Conservation (phyloP, 2,329 filamentous ascomycete genomes). For the Aschersonia sp. region DNA sequence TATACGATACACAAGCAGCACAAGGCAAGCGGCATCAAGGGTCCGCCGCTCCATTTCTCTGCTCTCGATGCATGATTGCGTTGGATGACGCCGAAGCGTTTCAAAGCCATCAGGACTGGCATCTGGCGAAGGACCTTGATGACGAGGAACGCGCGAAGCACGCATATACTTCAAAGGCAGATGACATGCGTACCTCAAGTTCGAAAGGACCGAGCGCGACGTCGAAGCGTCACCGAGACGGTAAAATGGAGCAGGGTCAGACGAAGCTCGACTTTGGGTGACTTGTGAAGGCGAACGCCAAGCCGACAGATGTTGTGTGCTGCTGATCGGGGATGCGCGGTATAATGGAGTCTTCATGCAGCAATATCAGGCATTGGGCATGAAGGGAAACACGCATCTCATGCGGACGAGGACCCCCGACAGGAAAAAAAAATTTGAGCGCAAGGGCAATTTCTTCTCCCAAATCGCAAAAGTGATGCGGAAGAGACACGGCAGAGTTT, state of each 20-base stretch:
- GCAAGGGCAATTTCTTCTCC: too few species aligned
- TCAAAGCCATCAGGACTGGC: constrained; percentile 82
- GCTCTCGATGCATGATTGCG: constrained; percentile 49
- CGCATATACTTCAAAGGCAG: constrained; percentile 25
- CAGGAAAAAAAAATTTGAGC: too few species aligned
- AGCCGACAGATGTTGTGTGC: background rate
- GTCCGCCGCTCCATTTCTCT: constrained; percentile 23
- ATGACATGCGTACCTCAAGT: constrained; percentile 15
- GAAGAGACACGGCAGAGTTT: too few species aligned
- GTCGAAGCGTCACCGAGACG: constrained; percentile 24
- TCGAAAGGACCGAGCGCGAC: constrained; percentile 19
- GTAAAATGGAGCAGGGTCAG: constrained; percentile 40
- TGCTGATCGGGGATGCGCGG: background rate
- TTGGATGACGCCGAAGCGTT: constrained; percentile 43
- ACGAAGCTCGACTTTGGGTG: constrained; percentile 46
- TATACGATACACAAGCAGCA: background rate
- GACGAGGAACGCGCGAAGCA: constrained; percentile 40
- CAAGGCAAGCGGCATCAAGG: background rate
- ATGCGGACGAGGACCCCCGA: background rate
- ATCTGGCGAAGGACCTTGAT: constrained; percentile 80
- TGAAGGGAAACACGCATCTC: background rate
- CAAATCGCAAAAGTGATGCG: too few species aligned
- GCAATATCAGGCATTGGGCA: background rate
- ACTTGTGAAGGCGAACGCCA: constrained; percentile 7
- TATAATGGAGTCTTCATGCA: background rate